Evolutionary conservation across 78 protist genomes (phyloP).

Genomic region (Tieghemostelium lacteum): DNA sequence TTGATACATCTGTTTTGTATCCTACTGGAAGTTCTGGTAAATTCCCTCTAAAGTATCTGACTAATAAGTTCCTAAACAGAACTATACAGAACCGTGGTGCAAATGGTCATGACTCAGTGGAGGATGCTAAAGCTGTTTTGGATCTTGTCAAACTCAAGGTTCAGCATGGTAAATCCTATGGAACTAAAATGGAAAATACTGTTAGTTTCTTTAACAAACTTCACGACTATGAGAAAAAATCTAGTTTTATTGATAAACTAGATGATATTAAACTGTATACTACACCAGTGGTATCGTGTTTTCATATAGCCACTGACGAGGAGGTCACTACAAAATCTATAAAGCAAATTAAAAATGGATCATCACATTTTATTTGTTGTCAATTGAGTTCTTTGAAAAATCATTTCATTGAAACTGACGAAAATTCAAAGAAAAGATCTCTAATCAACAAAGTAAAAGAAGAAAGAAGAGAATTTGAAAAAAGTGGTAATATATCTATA

Average conservation of each 20-base stretch:
- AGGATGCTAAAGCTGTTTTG: constrained; percentile 76
- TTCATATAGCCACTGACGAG: constrained; percentile 10
- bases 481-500: not conserved
- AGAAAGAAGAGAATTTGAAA: not conserved
- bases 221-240: not conserved
- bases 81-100: constrained; percentile 28
- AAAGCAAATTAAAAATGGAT: not conserved
- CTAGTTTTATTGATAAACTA: constrained; percentile 29
- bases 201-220: constrained; percentile 24
- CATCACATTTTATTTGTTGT: constrained; percentile 20
- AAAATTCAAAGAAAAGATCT: not conserved
- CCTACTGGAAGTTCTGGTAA: constrained; percentile 60
- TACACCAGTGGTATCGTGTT: constrained; percentile 32
- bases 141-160: constrained; percentile 70
- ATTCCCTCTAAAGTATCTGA: constrained; percentile 52
- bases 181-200: constrained; percentile 22
- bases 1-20: constrained; percentile 88
- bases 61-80: constrained; percentile 42
- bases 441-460: not conserved
- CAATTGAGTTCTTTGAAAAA: constrained; percentile 15
- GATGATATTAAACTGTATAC: constrained; percentile 41
- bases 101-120: constrained; percentile 61
- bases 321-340: constrained; percentile 5
- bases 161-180: constrained; percentile 50
- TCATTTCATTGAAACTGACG: constrained; percentile 19